Evolutionary conservation across 257 asterid genomes (phyloP).

Genomic region (Solanum raphanifolium): DNA sequence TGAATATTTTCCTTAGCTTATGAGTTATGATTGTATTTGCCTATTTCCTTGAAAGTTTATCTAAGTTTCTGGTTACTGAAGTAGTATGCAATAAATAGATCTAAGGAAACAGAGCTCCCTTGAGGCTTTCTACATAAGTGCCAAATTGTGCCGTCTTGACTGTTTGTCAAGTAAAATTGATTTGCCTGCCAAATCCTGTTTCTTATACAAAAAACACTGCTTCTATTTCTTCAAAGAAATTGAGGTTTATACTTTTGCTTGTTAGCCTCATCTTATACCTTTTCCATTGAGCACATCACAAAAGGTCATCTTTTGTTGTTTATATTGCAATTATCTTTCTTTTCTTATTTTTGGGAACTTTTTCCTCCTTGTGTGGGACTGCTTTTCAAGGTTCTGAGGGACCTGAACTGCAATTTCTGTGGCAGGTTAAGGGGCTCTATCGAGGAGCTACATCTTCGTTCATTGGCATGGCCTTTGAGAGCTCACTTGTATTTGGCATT

Average conservation of each 20-base stretch:
- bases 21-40: neutral
- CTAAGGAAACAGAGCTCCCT: neutral
- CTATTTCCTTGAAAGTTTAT: neutral
- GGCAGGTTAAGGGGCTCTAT: slow-evolving; percentile 88
- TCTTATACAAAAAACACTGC: neutral
- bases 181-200: neutral
- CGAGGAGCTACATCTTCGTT: slow-evolving; percentile 95
- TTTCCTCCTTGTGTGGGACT: neutral
- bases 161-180: neutral
- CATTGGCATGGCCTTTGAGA: slow-evolving; percentile 90
- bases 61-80: neutral
- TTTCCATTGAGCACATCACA: neutral
- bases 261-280: neutral
- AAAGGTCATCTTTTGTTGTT: neutral
- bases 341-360: neutral
- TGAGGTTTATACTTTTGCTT: neutral
- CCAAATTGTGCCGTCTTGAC: neutral
- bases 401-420: neutral
- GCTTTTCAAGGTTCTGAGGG: neutral
- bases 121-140: neutral
- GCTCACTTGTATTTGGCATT: slow-evolving; percentile 89
- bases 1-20: neutral
- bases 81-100: neutral
- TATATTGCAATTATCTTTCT: neutral
- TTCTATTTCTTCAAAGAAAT: neutral